These are phyloP conservation scores for Rhodocollybia butyracea DNA, from an alignment of 768 basidiomycete species.

Conservation along the genomic window DNA sequence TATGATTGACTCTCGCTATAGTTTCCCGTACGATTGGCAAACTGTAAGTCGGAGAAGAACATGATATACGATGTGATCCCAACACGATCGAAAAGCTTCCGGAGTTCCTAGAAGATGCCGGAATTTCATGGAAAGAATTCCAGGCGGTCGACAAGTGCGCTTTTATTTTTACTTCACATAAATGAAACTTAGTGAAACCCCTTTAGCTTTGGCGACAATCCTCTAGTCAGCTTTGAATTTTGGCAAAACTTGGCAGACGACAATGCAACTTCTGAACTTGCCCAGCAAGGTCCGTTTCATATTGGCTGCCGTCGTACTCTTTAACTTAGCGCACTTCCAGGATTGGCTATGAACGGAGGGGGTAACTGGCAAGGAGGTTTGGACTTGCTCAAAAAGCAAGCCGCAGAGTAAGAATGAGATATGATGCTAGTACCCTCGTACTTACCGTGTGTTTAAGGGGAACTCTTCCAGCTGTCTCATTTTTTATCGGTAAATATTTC, in stretches of 20 bases:
- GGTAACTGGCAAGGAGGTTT: slow-evolving; percentile 9
- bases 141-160: slow-evolving; percentile 7
- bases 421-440: neutral
- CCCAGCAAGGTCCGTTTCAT: slow-evolving; percentile 2
- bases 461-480: slow-evolving; percentile 7
- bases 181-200: no score
- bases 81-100: neutral
- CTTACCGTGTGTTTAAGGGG: neutral
- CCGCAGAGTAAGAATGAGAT: neutral
- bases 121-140: slow-evolving; percentile 7
- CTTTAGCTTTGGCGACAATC: slow-evolving; percentile 6
- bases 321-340: neutral
- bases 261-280: slow-evolving; percentile 2
- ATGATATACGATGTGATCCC: neutral
- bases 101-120: slow-evolving; percentile 5
- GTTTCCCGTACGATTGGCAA: slow-evolving; percentile 8
- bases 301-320: no score
- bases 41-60: neutral
- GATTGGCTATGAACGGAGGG: slow-evolving; percentile 5
- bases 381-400: slow-evolving; percentile 5
- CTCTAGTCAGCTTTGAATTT: neutral
- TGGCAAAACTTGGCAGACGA: slow-evolving; percentile 4
- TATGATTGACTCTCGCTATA: neutral
- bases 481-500: slow-evolving; percentile 3
- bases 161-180: neutral